Base-by-base conservation (phyloP, 768 basidiomycete genomes). In the Pleurotus eryngii region DNA sequence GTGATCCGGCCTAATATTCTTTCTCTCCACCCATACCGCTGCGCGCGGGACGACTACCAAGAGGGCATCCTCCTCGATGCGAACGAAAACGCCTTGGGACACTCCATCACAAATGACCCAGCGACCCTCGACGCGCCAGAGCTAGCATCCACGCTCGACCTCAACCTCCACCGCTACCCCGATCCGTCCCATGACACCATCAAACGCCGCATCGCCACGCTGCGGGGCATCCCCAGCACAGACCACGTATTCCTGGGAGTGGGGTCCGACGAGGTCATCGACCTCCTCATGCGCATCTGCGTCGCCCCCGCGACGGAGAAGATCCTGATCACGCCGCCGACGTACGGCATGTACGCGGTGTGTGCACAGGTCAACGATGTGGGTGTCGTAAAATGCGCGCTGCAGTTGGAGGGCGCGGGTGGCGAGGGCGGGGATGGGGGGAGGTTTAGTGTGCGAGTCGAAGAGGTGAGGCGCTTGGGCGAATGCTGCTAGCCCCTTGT, bases 331-430 rank as follows among this genome's bases (percentile, higher is more conserved):
- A 92, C 90, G 1, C 96, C 96, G 1, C 97, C 97, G 4, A 98
- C 97, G 11, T 98, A 98, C 68, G 97, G 96, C 15, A 99, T 98
- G 96, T 98, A 98, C 72, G 70, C 81, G 11, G 96, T 98, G 1
- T 94, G 89, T 58, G 97, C 96, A 8, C 90, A 97, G 65, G 87
- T 98, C 46, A 99, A 99, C 68, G 97, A 99, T 68, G 77, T 96
- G 14, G 89, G 83, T 0, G 73, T 96, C 3, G 83, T 94, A 46
- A 87, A 87, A 65, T 85, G 90, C 17, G 85, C 86, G 2, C 74
- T 98, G 22, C 83, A 86, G 62, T 66, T 89, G 26, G 73, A 72
- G 12, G 84, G 78, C 3, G 69, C 67, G 3, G 63, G 78, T 12
- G 91, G 91, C 2, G 91, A 94, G 66, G 90, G 85, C 0, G 93